These are phyloP conservation scores for Oenanthe javanica DNA, from an alignment of 140 eudicot species.

Conservation along the genomic window DNA sequence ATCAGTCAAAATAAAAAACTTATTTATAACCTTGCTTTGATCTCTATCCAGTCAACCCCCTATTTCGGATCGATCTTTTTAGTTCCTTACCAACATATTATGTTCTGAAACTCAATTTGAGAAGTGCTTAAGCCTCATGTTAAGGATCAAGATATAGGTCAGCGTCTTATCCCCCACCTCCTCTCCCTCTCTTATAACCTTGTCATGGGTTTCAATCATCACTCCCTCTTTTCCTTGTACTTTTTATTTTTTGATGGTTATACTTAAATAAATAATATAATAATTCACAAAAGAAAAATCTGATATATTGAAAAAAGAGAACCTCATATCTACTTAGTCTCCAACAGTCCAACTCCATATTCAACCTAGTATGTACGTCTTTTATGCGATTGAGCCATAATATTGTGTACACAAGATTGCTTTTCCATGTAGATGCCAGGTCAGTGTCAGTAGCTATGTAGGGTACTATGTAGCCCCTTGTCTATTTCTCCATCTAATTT, in stretches of 20 bases:
- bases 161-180: neutral
- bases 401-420: neutral
- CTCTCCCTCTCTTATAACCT: neutral
- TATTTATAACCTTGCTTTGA: neutral
- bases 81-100: neutral
- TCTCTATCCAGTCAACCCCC: neutral
- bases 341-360: neutral
- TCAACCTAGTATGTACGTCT: neutral
- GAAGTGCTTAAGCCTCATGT: neutral
- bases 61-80: neutral
- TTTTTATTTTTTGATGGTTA: neutral
- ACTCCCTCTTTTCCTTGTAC: neutral
- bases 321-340: neutral
- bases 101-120: neutral
- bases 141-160: neutral
- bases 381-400: neutral
- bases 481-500: neutral
- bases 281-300: neutral
- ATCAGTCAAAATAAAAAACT: neutral
- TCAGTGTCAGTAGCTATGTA: neutral
- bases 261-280: neutral
- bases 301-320: neutral
- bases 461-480: neutral
- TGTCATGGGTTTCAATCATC: neutral
- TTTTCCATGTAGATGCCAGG: neutral